Evolutionary conservation across 768 basidiomycete genomes (phyloP), one percentile per base, ranked within the genome.

Genomic region (Auricularia sp.): DNA sequence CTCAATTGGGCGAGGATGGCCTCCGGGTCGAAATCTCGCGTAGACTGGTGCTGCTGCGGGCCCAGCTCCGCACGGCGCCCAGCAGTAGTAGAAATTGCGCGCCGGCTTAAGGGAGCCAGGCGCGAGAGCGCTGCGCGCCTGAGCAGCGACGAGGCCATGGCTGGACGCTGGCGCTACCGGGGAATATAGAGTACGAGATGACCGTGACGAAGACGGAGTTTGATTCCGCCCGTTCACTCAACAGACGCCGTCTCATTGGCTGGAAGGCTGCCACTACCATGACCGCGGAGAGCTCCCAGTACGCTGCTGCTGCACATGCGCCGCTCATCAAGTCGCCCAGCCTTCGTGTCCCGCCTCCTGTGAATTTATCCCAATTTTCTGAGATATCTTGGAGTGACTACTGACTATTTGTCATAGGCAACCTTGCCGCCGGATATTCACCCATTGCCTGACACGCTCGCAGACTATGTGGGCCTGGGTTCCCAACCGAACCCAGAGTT

Each of bases 291-390:
- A 59, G 23, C 23, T 86, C 88, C 5, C 92, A 92, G 68, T 96
- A 96, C 72, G 82, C 87, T 0, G 83, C 90, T 1, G 88, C 86
- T 18, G 80, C 85, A 3, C 80, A 79, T 61, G 86, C 93, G 2
- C 94, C 95, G 0, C 77, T 98, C 58, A 96, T 97, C 74, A 91
- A 95, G 75, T 92, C 91, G 2, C 96, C 94, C 0, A 91, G 91
- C 65, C 81, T 97, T 18, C 86, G 93, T 60, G 85, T 96, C 2
- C 94, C 95, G 1, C 81, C 80, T 68, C 87, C 87, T 11, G 95
- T 95, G 68, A 18, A 76, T 64, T 42, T 18, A 7, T 21, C 12
- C 16, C n/a, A 33, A 5, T 5, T 21, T 35, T 36, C 42, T 21
- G 21, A 18, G 14, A 6, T 7, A 18, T 23, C 33, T 29, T 3